Evolutionary conservation across 163 green algal genomes (phyloP), one percentile per base, ranked within the genome.

Genomic region (Prototheca stagnorum): DNA sequence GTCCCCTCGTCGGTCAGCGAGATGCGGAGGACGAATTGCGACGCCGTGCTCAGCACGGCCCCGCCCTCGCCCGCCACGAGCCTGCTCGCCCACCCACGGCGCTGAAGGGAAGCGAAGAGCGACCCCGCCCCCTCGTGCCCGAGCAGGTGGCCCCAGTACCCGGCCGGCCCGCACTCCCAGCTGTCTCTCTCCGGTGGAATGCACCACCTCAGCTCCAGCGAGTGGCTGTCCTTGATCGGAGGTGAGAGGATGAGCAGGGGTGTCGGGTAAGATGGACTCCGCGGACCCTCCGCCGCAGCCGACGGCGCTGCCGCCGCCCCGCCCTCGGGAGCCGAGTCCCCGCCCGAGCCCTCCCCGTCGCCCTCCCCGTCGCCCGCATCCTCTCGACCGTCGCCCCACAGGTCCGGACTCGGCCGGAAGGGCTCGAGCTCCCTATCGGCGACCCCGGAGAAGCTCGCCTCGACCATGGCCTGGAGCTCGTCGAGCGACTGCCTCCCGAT

Each of bases 101-200:
- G 52, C 69, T 92, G 91, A 31, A 94, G 73, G 24, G 68, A 51
- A 22, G 74, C 79, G 31, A 93, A 77, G 28, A 91, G 67, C 2
- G 68, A 84, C 17, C 83, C 83, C 3, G 65, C 57, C 20, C 84
- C 85, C 63, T 95, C 85, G 55, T 97, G 85, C 5, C 87, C 87
- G 25, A 97, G 59, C 27, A 97, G 79, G 71, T 96, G 88, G 2
- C 58, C 72, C 16, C 93, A 46, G 67, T 95, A 95, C 41, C 87
- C 56, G n/a, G 87, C 75, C 1, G 81, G 61, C 51, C 80, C 82
- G 23, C 17, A n/a, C 1, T 29, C 21, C 39, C 75, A 73, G 36
- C 56, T 35, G 11, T 54, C 39, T 20, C 56, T 41, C 62, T 92
- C 55, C 39, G 56, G 62, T 15, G 77, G 65, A 26, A 87, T 68